A percentile compares a stretch with the other conserved stretches of the same genome.
These are phyloP conservation scores for Pneumocystis carinii DNA, from an alignment of 1,139 yeast species.

Conservation along the genomic window DNA sequence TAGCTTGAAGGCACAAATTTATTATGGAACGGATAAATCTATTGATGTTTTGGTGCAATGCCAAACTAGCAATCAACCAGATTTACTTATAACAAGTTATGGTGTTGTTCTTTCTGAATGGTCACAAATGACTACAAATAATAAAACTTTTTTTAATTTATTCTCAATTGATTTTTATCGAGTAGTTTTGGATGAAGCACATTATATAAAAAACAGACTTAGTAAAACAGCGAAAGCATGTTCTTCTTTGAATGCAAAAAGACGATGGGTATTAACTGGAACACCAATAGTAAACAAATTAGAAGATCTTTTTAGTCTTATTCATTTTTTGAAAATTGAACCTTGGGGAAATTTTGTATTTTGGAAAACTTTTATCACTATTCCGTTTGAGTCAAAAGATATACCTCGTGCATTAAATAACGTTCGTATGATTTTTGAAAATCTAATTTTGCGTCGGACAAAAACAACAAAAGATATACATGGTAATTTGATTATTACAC, in stretches of 20 bases:
- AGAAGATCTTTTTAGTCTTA: slow-evolving; percentile 70
- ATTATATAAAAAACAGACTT: slow-evolving; percentile 64
- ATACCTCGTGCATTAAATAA: slow-evolving; percentile 63
- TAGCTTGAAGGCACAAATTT: slow-evolving; percentile 29
- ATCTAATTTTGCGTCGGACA: slow-evolving; percentile 70
- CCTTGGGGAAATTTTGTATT: slow-evolving; percentile 83
- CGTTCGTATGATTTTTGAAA: slow-evolving; percentile 67
- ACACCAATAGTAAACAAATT: slow-evolving; percentile 84
- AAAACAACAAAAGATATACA: slow-evolving; percentile 64
- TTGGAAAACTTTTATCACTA: slow-evolving; percentile 79
- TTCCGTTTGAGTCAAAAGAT: slow-evolving; percentile 65
- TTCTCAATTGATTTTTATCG: slow-evolving; percentile 66
- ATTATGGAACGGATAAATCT: slow-evolving; percentile 52
- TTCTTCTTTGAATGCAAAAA: slow-evolving; percentile 43
- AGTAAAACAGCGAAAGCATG: slow-evolving; percentile 75
- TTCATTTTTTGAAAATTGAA: slow-evolving; percentile 58
- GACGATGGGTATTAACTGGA: slow-evolving; percentile 84
- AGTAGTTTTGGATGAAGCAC: slow-evolving; percentile 82
- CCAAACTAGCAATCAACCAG: slow-evolving; percentile 35
- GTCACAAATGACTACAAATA: slow-evolving; percentile 10
- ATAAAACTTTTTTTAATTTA: slow-evolving; percentile 32
- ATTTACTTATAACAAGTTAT: slow-evolving; percentile 71
- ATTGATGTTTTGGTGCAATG: slow-evolving; percentile 31
- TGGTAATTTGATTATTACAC: slow-evolving; percentile 59
- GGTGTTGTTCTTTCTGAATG: slow-evolving; percentile 69